Evolutionary conservation across 2,329 filamentous ascomycete species (phyloP).

Genomic region (Xylariaceae sp.): DNA sequence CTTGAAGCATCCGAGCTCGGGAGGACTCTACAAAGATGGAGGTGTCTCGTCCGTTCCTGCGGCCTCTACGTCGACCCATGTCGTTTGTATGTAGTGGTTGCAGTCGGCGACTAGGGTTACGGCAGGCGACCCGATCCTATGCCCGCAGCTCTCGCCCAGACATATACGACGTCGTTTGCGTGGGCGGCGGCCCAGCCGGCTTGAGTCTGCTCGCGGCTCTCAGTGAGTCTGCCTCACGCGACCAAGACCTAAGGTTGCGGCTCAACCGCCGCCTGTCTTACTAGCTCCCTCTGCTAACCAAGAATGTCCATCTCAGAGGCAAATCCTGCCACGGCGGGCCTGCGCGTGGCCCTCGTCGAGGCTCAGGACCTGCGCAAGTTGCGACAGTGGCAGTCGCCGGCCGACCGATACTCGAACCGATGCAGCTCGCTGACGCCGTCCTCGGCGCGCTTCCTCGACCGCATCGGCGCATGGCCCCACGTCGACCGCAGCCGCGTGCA

Average conservation of each 20-base stretch:
- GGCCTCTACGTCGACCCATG: no score
- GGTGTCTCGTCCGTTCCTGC: no score
- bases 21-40: no score
- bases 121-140: slow-evolving; percentile 32
- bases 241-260: background rate
- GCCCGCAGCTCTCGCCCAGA: slow-evolving; percentile 46
- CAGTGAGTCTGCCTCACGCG: slow-evolving; percentile 45
- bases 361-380: slow-evolving; percentile 72
- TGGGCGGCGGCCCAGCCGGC: slow-evolving; percentile 83
- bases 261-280: background rate
- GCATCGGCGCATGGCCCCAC: slow-evolving; percentile 79
- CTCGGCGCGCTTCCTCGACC: slow-evolving; percentile 73
- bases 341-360: slow-evolving; percentile 85
- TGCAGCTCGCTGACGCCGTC: slow-evolving; percentile 90
- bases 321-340: slow-evolving; percentile 63
- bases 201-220: slow-evolving; percentile 73
- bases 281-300: slow-evolving; percentile 3
- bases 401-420: slow-evolving; percentile 77
- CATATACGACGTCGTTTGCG: slow-evolving; percentile 88
- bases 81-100: slow-evolving; percentile 43
- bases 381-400: slow-evolving; percentile 57
- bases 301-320: slow-evolving; percentile 53
- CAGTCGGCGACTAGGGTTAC: slow-evolving; percentile 27
- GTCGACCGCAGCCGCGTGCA: slow-evolving; percentile 68
- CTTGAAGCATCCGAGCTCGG: no score